Evolutionary conservation across 2,329 filamentous ascomycete genomes (phyloP).

Genomic region (Sclerotinia sclerotiorum): DNA sequence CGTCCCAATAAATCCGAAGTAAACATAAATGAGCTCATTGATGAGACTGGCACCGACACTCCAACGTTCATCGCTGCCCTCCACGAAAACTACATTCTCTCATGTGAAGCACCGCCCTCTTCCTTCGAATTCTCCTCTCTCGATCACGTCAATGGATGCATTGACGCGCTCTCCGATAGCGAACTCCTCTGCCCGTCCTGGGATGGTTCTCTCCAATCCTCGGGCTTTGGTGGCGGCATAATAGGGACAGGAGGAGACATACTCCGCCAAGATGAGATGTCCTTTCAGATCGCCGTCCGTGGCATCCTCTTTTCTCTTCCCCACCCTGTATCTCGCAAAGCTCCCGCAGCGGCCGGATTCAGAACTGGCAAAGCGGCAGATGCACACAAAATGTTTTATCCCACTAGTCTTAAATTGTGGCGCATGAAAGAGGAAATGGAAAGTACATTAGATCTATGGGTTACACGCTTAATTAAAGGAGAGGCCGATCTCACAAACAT

Average conservation of each 20-base stretch:
- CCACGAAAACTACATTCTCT: conserved; percentile 90
- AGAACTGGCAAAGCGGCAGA: conserved; percentile 50
- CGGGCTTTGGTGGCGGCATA: conserved; percentile 51
- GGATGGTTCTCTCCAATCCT: conserved; percentile 64
- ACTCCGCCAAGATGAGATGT: conserved; percentile 88
- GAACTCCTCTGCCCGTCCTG: conserved; percentile 79
- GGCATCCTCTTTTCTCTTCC: conserved; percentile 85
- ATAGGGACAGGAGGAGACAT: conserved; percentile 66
- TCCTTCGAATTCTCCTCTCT: conserved; percentile 60
- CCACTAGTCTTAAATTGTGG: conserved; percentile 81
- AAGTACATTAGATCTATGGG: conserved; percentile 68
- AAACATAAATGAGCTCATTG: conserved; percentile 72
- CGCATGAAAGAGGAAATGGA: conserved; percentile 79
- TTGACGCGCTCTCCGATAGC: conserved; percentile 81
- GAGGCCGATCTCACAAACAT: conserved; percentile 40
- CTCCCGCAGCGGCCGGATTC: conserved; percentile 40
- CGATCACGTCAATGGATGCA: conserved; percentile 79
- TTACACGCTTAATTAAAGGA: conserved; percentile 58
- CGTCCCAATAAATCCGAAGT: conserved; percentile 66
- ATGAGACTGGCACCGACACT: conserved; percentile 90
- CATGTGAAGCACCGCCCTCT: conserved; percentile 63
- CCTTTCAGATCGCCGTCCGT: conserved; percentile 85
- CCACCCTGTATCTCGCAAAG: conserved; percentile 75
- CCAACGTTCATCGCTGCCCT: conserved; percentile 86
- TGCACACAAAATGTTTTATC: conserved; percentile 89